Conservation (phyloP, 495 filamentous ascomycete genomes). For the Aspergillus bertholletiae region DNA sequence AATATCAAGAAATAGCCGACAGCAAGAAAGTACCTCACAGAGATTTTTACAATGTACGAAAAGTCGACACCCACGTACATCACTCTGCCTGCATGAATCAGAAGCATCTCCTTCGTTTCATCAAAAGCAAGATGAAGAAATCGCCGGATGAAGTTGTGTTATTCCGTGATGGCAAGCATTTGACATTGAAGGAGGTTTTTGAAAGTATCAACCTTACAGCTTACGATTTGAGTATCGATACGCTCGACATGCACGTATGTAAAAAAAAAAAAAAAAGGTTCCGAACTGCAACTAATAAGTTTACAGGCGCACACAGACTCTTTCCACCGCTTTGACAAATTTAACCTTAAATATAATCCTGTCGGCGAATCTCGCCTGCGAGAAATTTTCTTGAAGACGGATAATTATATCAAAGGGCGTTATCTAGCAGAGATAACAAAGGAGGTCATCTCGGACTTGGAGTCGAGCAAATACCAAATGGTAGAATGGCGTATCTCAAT, state of each 20-base stretch:
- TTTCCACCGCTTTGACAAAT: constrained; percentile 98
- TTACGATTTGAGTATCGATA: constrained; percentile 98
- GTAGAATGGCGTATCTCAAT: constrained; percentile 98
- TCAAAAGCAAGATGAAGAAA: constrained; percentile 99
- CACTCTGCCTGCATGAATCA: constrained; percentile 99
- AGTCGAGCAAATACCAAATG: constrained; percentile 99
- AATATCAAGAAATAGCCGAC: constrained; percentile 96
- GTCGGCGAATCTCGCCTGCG: constrained; percentile 92
- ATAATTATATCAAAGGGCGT: constrained; percentile 93
- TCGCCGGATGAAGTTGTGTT: constrained; percentile 90
- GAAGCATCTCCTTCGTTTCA: constrained; percentile 95
- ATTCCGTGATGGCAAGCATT: constrained; percentile 85
- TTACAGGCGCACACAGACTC: constrained; percentile 88
- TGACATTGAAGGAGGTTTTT: constrained; percentile 91
- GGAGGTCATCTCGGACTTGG: constrained; percentile 95
- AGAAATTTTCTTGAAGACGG: constrained; percentile 96
- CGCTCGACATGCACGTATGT: constrained; percentile 94
- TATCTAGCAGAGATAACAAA: constrained; percentile 97
- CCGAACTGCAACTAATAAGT: constrained; percentile 6
- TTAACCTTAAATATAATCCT: constrained; percentile 98
- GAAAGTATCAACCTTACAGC: constrained; percentile 95
- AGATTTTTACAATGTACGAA: constrained; percentile 98
- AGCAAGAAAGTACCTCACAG: constrained; percentile 95
- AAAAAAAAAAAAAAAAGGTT: neutral
- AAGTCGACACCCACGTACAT: constrained; percentile 98